phyloP scores from a whole-genome alignment of 768 basidiomycete species.

The Mycena floridula region DNA sequence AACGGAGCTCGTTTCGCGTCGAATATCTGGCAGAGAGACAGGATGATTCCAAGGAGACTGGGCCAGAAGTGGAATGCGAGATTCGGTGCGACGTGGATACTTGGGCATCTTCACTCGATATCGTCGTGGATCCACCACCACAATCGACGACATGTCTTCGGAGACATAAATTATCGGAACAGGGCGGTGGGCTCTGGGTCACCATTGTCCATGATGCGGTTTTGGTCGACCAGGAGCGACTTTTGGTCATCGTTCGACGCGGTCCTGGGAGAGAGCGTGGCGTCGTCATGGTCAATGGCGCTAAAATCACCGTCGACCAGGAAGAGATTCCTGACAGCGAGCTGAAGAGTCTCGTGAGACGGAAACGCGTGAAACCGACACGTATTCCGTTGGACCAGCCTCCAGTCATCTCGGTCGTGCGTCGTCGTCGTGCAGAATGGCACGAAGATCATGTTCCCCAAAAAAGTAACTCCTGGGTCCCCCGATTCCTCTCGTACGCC shows the following conservation, averaged over 20 bases:
- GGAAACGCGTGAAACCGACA: conserved; percentile 80
- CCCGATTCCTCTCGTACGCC: conserved; percentile 74
- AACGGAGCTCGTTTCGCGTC: conserved; percentile 71
- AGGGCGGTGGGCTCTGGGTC: conserved; percentile 93
- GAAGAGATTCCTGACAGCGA: conserved; percentile 87
- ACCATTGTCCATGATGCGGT: conserved; percentile 82
- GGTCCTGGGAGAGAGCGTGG: conserved; percentile 78
- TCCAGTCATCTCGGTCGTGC: conserved; percentile 67
- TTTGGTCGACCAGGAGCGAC: conserved; percentile 71
- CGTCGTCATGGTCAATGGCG: conserved; percentile 84
- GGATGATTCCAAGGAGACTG: conserved; percentile 21
- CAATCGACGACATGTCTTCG: conserved; percentile 75
- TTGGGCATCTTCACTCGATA: conserved; percentile 78
- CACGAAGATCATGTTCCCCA: conserved; percentile 41
- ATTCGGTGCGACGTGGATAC: conserved; percentile 88
- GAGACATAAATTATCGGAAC: conserved; percentile 77
- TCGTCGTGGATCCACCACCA: conserved; percentile 91
- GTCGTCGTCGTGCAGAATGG: conserved; percentile 69
- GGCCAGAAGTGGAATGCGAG: conserved; percentile 77
- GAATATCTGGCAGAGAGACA: conserved; percentile 59
- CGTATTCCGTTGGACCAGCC: conserved; percentile 94
- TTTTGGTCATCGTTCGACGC: conserved; percentile 68
- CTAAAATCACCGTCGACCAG: conserved; percentile 75
- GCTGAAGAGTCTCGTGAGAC: conserved; percentile 73
- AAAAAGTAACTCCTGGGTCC: conserved; percentile 14